These are phyloP conservation scores for Chlamydomonas eustigma DNA, from an alignment of 139 green algal genomes.

Conservation along the genomic window DNA sequence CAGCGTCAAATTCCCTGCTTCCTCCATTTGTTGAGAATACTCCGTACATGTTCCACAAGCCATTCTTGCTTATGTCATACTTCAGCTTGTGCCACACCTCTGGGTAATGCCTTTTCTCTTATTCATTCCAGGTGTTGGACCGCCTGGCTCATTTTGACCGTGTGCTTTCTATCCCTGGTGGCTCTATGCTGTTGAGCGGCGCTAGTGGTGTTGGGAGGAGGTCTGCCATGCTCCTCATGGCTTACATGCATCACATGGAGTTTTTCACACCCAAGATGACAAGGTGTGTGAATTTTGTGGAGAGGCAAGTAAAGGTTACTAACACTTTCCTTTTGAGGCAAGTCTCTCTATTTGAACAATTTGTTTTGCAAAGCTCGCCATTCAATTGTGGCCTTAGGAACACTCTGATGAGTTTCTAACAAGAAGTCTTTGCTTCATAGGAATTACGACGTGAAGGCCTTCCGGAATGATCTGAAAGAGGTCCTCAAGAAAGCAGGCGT, in stretches of 20 bases:
- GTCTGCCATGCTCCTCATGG: slow-evolving; percentile 47
- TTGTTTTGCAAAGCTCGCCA: neutral
- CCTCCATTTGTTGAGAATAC: too few species aligned
- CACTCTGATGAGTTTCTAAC: too few species aligned
- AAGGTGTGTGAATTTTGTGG: slow-evolving; percentile 21
- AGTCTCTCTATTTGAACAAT: neutral
- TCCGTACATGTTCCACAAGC: too few species aligned
- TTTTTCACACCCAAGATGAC: slow-evolving; percentile 55
- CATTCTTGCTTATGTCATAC: too few species aligned
- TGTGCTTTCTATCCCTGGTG: slow-evolving; percentile 47
- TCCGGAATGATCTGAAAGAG: slow-evolving; percentile 67
- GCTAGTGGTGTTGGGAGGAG: slow-evolving; percentile 55
- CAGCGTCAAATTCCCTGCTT: too few species aligned
- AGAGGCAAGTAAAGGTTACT: neutral
- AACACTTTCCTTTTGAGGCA: neutral
- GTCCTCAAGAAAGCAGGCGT: slow-evolving; percentile 49
- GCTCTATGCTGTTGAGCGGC: slow-evolving; percentile 62
- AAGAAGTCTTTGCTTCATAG: slow-evolving; percentile 17
- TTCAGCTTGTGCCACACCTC: too few species aligned
- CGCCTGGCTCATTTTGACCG: slow-evolving; percentile 59
- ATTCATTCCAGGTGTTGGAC: slow-evolving; percentile 43
- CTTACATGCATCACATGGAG: slow-evolving; percentile 70
- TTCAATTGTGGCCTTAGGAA: too few species aligned
- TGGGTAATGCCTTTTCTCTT: too few species aligned
- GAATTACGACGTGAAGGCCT: slow-evolving; percentile 55